Evolutionary conservation across 202 grass and related monocot genomes (phyloP), one percentile per base, ranked within the genome.

Genomic region (Panicum hallii): DNA sequence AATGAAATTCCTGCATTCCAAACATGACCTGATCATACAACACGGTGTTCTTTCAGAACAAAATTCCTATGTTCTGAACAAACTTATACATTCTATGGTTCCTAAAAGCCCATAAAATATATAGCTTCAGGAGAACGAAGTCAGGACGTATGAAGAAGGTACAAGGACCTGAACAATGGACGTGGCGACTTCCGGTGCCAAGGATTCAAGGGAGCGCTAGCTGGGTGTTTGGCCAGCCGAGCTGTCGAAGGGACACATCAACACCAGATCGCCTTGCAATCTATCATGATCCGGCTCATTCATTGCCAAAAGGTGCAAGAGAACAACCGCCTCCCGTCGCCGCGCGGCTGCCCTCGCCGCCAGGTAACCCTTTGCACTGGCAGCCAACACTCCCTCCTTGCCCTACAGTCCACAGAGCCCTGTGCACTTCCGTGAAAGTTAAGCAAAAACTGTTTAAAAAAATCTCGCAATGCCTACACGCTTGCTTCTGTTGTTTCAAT

Each of bases 291-390:
- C 65, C 57, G 2, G 48, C 17, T 77, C 56, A 65, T 83, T 84
- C 23, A 55, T 56, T 4, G 49, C 34, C 47, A 82, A 85, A 82
- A 85, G 78, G 15, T 14, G 63, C 32, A n/a, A 47, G 77, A 85
- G 55, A 70, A 32, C 70, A 52, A 22, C 77, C 22, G 44, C 34
- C 63, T 36, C 7, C 11, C 22, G 86, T 71, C 66, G 6, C 20
- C 26, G 10, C 42, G 75, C 40, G 49, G 20, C 49, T 80, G 81
- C 87, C 75, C 75, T 88, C 43, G 49, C 60, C 41, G 40, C 13
- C 40, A 79, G 48, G 81, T 3, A 30, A 74, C 38, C 65, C 19
- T 22, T 57, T 9, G 20, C 55, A 57, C 57, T 20, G 63, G 23
- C 43, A 30, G 20, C 48, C 15, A 38, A 56, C 40, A 46, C 6